Percentiles rank a stretch among this genome's conserved stretches.
These are phyloP conservation scores for Magnolia changhungtana DNA, from an alignment of 164 flowering plant species.

Conservation along the genomic window DNA sequence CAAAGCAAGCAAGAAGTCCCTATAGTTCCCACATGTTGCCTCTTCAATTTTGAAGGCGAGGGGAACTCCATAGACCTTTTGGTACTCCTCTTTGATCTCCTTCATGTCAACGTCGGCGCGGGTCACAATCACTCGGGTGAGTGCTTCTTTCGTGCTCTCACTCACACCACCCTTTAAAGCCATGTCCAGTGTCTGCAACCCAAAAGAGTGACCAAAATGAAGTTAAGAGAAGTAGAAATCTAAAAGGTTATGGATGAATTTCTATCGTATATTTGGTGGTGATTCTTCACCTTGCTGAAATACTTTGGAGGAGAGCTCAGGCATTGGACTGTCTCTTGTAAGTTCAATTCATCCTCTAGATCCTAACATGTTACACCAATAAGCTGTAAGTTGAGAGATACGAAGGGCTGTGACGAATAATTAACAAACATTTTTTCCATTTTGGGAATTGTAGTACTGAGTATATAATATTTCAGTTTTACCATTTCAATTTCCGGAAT, in stretches of 20 bases:
- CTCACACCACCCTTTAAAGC: slow-evolving; percentile 38
- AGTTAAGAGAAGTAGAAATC: not conserved
- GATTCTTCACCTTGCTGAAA: slow-evolving; percentile 50
- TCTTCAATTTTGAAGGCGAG: slow-evolving; percentile 47
- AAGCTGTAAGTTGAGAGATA: not conserved
- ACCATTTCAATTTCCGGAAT: not conserved
- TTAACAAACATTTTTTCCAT: not conserved
- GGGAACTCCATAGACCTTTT: slow-evolving; percentile 34
- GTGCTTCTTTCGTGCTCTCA: slow-evolving; percentile 48
- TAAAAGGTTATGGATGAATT: not conserved
- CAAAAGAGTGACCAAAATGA: not conserved
- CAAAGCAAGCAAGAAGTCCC: slow-evolving; percentile 65
- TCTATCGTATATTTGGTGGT: not conserved
- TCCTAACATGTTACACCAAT: slow-evolving; percentile 31
- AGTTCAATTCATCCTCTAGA: slow-evolving; percentile 29
- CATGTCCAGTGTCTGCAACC: slow-evolving; percentile 44
- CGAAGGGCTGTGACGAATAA: not conserved
- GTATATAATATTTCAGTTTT: not conserved
- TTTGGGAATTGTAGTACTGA: not conserved
- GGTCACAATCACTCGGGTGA: slow-evolving; percentile 61
- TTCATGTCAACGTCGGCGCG: slow-evolving; percentile 61
- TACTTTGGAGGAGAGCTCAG: slow-evolving; percentile 47
- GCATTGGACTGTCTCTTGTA: slow-evolving; percentile 48
- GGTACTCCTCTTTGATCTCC: slow-evolving; percentile 52
- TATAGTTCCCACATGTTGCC: slow-evolving; percentile 53